Base-by-base conservation (phyloP, 2,329 filamentous ascomycete species). In the Penicillium janthinellum region DNA sequence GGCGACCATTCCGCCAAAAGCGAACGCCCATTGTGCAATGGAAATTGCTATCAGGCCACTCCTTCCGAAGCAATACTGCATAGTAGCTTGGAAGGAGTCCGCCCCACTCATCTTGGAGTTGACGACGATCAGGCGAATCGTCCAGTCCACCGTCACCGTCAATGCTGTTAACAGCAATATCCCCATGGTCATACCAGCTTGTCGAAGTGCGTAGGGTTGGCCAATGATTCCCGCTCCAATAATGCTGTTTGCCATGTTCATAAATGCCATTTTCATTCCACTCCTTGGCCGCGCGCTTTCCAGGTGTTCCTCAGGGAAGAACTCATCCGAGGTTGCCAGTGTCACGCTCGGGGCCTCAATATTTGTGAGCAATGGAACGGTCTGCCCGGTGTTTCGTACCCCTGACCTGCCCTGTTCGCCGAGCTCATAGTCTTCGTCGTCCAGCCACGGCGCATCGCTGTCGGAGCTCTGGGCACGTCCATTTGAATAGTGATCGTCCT, bases 181-280 rank as follows among this genome's bases (percentile, higher is more conserved):
- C 31, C 95, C 95, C 39, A 90, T 89, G 15, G 91, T 75, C 68
- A 99, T 84, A 6, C 95, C 95, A 7, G 95, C 95, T 79, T 98
- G 93, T 59, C 87, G 87, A 73, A 99, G 89, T n/a, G 95, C 95
- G 78, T 98, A 99, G 12, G 95, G 93, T 78, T 99, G 95, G 3
- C 91, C 87, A 67, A 89, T 89, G 60, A 89, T 89, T 2, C 87
- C 87, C 34, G 87, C 87, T 34, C 87, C 87, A 62, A 99, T 97
- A 75, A 99, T 99, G 70, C 91, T 96, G 80, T 99, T 99, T 64
- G 95, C 94, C 95, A 99, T 99, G 79, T 99, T 99, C 92, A 98
- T 96, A 68, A 99, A 98, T 3, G 95, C 94, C 73, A 90, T 91
- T 63, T 85, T 83, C 78, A 98, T 84, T 5, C 90, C 90, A 59